Percentiles rank a stretch among this genome's conserved stretches.
Conservation (phyloP, 768 basidiomycete species). For the Xerocomus brunneocitrinus region DNA sequence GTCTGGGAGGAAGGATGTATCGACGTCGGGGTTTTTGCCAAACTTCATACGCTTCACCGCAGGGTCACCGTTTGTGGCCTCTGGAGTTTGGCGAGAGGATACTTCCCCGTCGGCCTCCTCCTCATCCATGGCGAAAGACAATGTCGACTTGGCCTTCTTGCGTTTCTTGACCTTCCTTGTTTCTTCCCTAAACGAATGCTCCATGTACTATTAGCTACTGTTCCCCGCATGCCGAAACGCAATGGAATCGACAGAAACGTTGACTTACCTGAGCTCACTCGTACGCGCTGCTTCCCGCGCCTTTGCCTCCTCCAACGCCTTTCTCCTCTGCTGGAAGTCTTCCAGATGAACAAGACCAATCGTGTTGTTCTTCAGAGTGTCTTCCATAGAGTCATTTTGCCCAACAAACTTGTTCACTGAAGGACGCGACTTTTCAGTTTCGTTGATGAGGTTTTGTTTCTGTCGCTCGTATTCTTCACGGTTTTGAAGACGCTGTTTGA, state of each 20-base stretch:
- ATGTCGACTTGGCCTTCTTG: constrained; percentile 85
- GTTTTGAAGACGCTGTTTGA: constrained; percentile 75
- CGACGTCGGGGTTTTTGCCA: constrained; percentile 93
- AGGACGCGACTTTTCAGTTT: constrained; percentile 90
- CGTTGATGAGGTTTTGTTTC: constrained; percentile 74
- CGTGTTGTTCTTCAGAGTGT: constrained; percentile 84
- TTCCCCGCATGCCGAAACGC: constrained; percentile 13
- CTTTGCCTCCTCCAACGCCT: constrained; percentile 88
- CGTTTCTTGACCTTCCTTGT: constrained; percentile 86
- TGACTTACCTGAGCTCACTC: constrained; percentile 81
- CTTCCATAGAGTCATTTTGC: constrained; percentile 92
- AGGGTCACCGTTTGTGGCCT: constrained; percentile 40
- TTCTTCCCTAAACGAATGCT: constrained; percentile 84
- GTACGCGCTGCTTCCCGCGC: constrained; percentile 83
- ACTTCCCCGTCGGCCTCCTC: constrained; percentile 48
- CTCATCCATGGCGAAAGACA: constrained; percentile 90
- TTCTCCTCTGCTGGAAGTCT: constrained; percentile 86
- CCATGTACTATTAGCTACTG: constrained; percentile 70
- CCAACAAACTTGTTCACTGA: constrained; percentile 87
- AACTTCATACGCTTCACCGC: constrained; percentile 71
- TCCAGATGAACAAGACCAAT: constrained; percentile 89
- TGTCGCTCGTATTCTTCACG: constrained; percentile 80
- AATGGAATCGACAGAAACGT: constrained; percentile 7
- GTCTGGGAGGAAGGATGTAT: constrained; percentile 97
- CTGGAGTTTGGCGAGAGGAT: constrained; percentile 37